Evolutionary conservation across 202 grass and related monocot genomes (phyloP).

Genomic region (Schoenoplectus triqueter): DNA sequence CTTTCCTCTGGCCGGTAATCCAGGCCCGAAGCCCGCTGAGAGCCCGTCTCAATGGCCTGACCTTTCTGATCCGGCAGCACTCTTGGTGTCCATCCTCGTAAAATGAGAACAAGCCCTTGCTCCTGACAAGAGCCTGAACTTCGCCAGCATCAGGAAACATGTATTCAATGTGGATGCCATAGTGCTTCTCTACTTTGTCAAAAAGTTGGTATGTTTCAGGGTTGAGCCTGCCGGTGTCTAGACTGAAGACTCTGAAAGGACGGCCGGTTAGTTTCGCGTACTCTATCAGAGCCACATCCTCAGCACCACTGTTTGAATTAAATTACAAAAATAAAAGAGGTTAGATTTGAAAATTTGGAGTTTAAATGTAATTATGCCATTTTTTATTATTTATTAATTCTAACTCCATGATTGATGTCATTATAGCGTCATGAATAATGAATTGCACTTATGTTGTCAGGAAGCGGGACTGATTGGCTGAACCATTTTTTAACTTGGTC

Average conservation of each 20-base stretch:
- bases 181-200: constrained; percentile 91
- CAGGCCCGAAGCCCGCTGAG: constrained; percentile 77
- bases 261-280: constrained; percentile 80
- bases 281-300: constrained; percentile 96
- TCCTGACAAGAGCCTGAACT: constrained; percentile 81
- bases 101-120: constrained; percentile 98
- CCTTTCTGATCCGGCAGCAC: constrained; percentile 92
- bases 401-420: neutral
- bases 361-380: neutral
- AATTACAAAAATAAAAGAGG: neutral
- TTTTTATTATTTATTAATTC: neutral
- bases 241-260: constrained; percentile 89
- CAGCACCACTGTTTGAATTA: constrained; percentile 65
- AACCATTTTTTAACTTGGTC: neutral
- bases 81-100: constrained; percentile 98
- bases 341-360: neutral
- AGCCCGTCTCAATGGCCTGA: constrained; percentile 72
- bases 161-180: constrained; percentile 92
- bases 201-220: constrained; percentile 89
- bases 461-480: neutral
- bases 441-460: neutral
- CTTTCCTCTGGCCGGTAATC: constrained; percentile 98
- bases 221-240: constrained; percentile 87
- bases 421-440: neutral
- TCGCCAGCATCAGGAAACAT: constrained; percentile 83